Conservation (phyloP, 2,329 filamentous ascomycete species). For the Amauroascus verrucosus region DNA sequence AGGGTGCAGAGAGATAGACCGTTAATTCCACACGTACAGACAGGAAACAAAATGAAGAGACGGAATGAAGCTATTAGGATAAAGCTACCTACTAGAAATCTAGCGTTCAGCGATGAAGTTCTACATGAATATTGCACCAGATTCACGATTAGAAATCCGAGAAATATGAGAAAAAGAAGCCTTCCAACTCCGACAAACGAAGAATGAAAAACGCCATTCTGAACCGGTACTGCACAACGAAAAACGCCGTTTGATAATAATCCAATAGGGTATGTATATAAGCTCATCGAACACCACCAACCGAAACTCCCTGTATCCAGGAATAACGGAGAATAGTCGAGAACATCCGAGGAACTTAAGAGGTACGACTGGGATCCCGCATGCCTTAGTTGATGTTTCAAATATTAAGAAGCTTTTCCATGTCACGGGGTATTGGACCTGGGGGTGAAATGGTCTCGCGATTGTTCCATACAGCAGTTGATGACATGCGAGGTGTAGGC, state of each 20-base stretch:
- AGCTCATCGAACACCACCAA: background rate
- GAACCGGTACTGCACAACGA: background rate
- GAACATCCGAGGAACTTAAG: background rate
- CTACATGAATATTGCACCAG: background rate
- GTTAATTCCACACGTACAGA: too few relatives aligned
- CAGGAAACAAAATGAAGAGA: too few relatives aligned
- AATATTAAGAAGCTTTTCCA: conserved; percentile 1
- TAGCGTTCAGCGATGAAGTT: background rate
- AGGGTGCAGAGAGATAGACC: too few relatives aligned
- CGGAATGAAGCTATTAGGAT: too few relatives aligned
- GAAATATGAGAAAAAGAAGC: background rate
- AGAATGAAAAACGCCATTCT: background rate
- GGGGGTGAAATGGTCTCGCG: conserved; percentile 17
- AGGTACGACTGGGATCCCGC: background rate
- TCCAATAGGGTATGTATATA: background rate
- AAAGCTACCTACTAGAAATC: background rate
- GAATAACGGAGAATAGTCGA: background rate
- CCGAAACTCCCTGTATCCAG: background rate
- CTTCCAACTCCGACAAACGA: background rate
- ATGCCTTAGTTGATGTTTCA: too few relatives aligned
- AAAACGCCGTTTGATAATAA: background rate
- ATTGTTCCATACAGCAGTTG: conserved; percentile 12
- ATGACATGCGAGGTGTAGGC: conserved; percentile 1
- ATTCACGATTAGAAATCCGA: background rate
- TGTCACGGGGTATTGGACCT: conserved; percentile 17